Conservation (phyloP, 805 yeast species). For the Ascoidea asiatica region DNA sequence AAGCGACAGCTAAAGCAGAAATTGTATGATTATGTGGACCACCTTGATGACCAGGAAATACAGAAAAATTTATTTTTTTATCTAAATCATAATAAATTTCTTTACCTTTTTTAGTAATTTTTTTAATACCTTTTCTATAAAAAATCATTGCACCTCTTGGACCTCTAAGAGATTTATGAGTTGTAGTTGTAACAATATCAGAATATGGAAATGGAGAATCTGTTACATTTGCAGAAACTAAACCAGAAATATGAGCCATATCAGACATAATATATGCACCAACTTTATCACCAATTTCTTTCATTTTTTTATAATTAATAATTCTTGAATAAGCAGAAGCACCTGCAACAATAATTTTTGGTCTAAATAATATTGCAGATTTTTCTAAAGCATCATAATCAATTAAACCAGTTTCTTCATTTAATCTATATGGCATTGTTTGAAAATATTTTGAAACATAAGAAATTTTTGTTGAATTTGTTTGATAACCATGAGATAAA, state of each 20-base stretch:
- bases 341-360: conserved; percentile 94
- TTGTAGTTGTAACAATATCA: conserved; percentile 95
- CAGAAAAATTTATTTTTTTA: conserved; percentile 91
- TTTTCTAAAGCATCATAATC: conserved; percentile 93
- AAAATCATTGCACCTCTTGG: conserved; percentile 99
- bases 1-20: conserved; percentile 92
- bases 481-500: conserved; percentile 96
- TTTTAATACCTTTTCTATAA: conserved; percentile 92
- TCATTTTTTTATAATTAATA: conserved; percentile 94
- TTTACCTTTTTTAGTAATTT: conserved; percentile 79
- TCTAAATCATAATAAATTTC: conserved; percentile 86
- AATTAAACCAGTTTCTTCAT: conserved; percentile 83
- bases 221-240: conserved; percentile 89
- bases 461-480: conserved; percentile 79
- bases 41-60: conserved; percentile 99
- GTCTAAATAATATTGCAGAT: conserved; percentile 85
- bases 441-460: conserved; percentile 94
- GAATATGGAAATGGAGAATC: conserved; percentile 96
- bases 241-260: conserved; percentile 98
- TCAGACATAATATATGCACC: conserved; percentile 94
- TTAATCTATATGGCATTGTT: conserved; percentile 96
- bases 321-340: conserved; percentile 96
- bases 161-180: conserved; percentile 97
- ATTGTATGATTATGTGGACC: conserved; percentile 99
- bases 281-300: conserved; percentile 91